Evolutionary conservation across 345 rosid genomes (phyloP), one percentile per base, ranked within the genome.

Genomic region (Viola odorata): DNA sequence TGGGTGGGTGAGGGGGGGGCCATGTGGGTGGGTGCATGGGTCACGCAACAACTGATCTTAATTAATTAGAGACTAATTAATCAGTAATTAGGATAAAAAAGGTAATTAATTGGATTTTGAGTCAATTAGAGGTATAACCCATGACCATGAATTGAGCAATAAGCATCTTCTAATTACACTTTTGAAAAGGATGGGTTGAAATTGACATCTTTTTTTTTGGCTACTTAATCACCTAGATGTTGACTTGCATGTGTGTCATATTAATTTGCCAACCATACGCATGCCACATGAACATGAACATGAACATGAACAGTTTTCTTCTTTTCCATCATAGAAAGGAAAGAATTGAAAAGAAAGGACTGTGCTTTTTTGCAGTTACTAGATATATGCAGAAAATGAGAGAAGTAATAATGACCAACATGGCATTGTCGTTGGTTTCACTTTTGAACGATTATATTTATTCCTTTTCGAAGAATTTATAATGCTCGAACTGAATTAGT

Each of bases 121-220:
- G 66, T 70, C 78, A 70, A 70, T 60, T 70, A 38, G 6, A 41
- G 48, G 60, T 49, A 17, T 10, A 44, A 58, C 53, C 63, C 7
- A 49, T 17, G 13, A 62, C 66, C 77, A 23, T 23, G 32, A 23
- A 23, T 23, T 23, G 32, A 23, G 32, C 75, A 67, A 69, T 73
- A 69, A 66, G 79, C 84, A 64, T 71, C 79, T 74, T 66, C 73
- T 71, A n/a, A n/a, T 55, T 11, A 6, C 47, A 7, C 65, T 44
- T 62, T 53, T 67, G 55, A 71, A 69, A 68, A 66, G 44, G 64
- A 77, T 23, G 32, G 32, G 32, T 23, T 23, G 32, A 23, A 23
- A 23, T 66, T 64, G 50, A 6, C 50, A 3, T 66, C 61, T 66
- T 44, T 44, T 47, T 47, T 44, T 54, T 70, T 66, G 68, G 57